Evolutionary conservation across 495 filamentous ascomycete genomes (phyloP).

Genomic region (Hypoxylon lenormandii): DNA sequence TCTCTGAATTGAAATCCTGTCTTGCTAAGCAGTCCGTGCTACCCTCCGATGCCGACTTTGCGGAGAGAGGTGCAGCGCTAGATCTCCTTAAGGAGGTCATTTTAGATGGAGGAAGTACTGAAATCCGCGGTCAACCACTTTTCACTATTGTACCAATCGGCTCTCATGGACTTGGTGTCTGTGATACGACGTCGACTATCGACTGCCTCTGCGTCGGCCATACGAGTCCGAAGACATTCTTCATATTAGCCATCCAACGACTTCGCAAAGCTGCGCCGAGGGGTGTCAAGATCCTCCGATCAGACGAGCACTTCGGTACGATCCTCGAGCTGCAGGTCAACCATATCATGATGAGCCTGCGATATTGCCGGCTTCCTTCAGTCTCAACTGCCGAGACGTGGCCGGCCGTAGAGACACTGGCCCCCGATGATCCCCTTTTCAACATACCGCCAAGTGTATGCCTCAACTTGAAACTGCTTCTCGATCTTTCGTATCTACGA

Average conservation of each 20-base stretch:
- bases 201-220: constrained; percentile 70
- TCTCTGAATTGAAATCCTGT: constrained; percentile 43
- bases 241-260: constrained; percentile 63
- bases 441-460: constrained; percentile 61
- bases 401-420: constrained; percentile 51
- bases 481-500: constrained; percentile 66
- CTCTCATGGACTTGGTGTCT: constrained; percentile 69
- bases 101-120: constrained; percentile 13
- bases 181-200: constrained; percentile 66
- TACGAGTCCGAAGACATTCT: constrained; percentile 67
- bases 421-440: constrained; percentile 61
- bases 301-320: constrained; percentile 62
- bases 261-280: constrained; percentile 58
- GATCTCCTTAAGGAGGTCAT: constrained; percentile 59
- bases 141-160: constrained; percentile 68
- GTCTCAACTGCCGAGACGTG: constrained; percentile 59
- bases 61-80: constrained; percentile 57
- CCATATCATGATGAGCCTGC: constrained; percentile 66
- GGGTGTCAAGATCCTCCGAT: constrained; percentile 63
- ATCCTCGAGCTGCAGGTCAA: constrained; percentile 67
- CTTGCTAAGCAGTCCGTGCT: constrained; percentile 51
- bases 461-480: constrained; percentile 66
- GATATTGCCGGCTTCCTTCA: constrained; percentile 66
- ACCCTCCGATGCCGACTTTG: constrained; percentile 58
- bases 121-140: constrained; percentile 46